These are phyloP conservation scores for Nannochloropsis granulata DNA, from an alignment of 108 stramenopile species.

Conservation along the genomic window DNA sequence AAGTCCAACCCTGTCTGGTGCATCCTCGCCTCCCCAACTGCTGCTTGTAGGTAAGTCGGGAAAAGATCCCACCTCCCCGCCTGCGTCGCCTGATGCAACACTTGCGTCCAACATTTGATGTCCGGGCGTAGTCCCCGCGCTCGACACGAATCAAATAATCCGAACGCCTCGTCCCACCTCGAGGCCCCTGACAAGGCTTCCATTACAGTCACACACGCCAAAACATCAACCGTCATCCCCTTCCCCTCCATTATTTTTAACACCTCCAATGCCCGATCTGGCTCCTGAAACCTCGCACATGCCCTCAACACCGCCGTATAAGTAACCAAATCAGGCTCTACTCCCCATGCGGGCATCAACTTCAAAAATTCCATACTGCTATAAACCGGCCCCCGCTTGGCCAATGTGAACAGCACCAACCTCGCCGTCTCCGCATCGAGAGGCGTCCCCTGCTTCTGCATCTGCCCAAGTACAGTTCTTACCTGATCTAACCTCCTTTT, in stretches of 20 bases:
- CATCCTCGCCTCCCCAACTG: neutral
- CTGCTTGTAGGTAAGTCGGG: neutral
- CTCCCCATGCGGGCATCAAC: neutral
- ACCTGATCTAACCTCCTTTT: neutral
- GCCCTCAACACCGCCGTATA: neutral
- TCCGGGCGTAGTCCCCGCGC: neutral
- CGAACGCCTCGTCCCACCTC: neutral
- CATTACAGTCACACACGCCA: neutral
- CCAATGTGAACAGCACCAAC: neutral
- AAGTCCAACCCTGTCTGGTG: neutral
- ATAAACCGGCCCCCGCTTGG: neutral
- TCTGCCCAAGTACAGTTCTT: neutral
- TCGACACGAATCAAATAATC: neutral
- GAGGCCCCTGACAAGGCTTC: neutral
- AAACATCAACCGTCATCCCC: neutral
- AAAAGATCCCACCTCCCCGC: neutral
- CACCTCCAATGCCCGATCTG: neutral
- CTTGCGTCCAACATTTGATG: neutral
- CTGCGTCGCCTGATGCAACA: neutral
- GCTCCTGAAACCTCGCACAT: neutral
- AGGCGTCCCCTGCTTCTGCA: neutral
- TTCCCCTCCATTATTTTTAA: neutral
- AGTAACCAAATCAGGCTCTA: neutral
- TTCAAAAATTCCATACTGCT: neutral
- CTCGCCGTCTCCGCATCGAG: neutral